Base-by-base conservation (phyloP, 768 basidiomycete genomes). In the Amylocystis lapponica region DNA sequence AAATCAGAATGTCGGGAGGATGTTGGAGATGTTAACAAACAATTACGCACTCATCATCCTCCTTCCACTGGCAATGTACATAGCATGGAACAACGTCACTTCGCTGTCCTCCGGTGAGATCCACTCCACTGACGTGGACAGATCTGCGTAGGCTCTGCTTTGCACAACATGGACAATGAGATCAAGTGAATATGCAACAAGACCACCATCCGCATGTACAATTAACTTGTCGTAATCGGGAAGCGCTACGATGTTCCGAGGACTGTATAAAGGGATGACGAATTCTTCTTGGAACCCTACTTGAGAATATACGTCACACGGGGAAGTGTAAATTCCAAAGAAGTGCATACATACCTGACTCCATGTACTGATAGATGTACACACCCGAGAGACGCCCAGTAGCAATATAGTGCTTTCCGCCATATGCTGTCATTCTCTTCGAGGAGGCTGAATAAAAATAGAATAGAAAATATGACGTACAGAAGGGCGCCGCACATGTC, bases 131-230 rank as follows among this genome's bases (percentile, higher is more conserved):
- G 83, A 78, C 1, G 76, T 72, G 4, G 75, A 71, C n/a, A 88
- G 56, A 2, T 64, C 64, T 42, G 62, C 50, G 12, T 76, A 66
- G 0, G 72, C 59, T 44, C 76, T 64, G 2, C 74, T 77, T 23
- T 71, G 63, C 7, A 72, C 75, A 10, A 83, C 71, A 19, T 77
- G 76, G 0, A 75, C 78, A 31, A 90, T 62, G n/a, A 80, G 58
- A 45, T 87, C 84, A 7, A 90, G 68, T 1, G 85, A 81, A 55
- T 86, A 91, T 0, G 83, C 73, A 16, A 75, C 49, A 3, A 92
- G 62, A 1, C 70, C 68, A 8, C 61, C 64, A 39, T 85, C 81
- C 12, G 70, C 67, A 27, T 83, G 79, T 3, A 91, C 68, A 27
- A 91, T 59, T 42, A 92, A 72, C 52, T 78, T 82, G 58, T 85